Evolutionary conservation across 345 rosid genomes (phyloP).

Genomic region (Boechera divaricarpa): DNA sequence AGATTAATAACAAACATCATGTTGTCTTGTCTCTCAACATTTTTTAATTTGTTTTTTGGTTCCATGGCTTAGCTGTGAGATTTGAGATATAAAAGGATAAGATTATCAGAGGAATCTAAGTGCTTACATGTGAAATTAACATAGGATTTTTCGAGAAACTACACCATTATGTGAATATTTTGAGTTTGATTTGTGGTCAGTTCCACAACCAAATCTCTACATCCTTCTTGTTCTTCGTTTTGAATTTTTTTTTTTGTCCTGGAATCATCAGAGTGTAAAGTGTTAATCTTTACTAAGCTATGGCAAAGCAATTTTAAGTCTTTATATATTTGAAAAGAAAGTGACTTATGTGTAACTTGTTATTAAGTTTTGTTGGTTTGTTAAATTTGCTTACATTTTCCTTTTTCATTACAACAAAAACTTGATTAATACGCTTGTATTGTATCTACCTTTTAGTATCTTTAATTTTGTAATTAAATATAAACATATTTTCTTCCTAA

Average conservation of each 20-base stretch:
- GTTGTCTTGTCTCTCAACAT: slow-evolving; percentile 21
- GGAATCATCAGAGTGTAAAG: background rate
- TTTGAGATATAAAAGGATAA: background rate
- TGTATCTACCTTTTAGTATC: no score
- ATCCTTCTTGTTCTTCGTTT: background rate
- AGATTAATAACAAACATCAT: slow-evolving; percentile 15
- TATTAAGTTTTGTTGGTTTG: no score
- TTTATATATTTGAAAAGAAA: no score
- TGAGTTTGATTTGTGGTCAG: background rate
- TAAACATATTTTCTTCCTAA: no score
- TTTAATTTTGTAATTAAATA: no score
- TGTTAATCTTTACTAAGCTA: background rate
- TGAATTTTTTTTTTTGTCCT: no score
- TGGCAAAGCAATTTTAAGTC: no score
- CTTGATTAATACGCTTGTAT: no score
- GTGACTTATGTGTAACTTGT: no score
- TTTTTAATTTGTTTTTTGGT: slow-evolving; percentile 8
- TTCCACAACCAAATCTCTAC: background rate
- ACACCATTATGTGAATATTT: background rate
- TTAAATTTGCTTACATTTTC: background rate
- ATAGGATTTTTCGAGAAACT: background rate
- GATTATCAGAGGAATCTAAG: background rate
- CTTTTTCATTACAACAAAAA: no score
- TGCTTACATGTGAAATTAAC: background rate
- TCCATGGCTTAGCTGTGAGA: background rate